Conservation (phyloP, 78 protist genomes). For the Protostelium mycophagum region DNA sequence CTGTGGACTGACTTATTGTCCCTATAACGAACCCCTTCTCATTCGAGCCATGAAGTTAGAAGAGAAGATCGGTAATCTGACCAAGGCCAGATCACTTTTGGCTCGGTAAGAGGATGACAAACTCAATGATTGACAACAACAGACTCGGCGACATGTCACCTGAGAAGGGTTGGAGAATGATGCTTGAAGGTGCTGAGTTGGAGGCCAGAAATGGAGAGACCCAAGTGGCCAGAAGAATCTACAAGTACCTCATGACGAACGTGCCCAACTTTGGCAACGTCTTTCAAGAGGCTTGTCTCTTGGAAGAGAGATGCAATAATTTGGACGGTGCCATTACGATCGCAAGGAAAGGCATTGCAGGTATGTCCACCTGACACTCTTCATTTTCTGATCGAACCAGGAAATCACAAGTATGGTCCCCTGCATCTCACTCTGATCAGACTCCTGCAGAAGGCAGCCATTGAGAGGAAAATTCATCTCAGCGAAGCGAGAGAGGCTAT, state of each 20-base stretch:
- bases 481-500: conserved; percentile 35
- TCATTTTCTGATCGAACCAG: background rate
- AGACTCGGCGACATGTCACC: conserved; percentile 41
- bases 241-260: conserved; percentile 72
- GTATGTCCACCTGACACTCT: conserved; percentile 13
- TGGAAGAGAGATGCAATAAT: conserved; percentile 72
- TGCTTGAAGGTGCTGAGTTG: conserved; percentile 87
- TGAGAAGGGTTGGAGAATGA: conserved; percentile 79
- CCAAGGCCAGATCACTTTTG: conserved; percentile 64
- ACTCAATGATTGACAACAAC: background rate
- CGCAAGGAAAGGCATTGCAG: conserved; percentile 62
- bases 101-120: background rate
- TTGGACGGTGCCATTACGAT: conserved; percentile 67
- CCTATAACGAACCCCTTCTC: conserved; percentile 63
- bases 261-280: conserved; percentile 89
- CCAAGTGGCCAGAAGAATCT: conserved; percentile 67
- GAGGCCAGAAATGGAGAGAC: conserved; percentile 82
- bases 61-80: conserved; percentile 70
- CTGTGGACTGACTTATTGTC: conserved; percentile 67
- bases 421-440: conserved; percentile 76
- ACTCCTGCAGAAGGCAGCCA: conserved; percentile 57
- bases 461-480: conserved; percentile 12
- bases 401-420: conserved; percentile 77
- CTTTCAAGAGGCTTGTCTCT: conserved; percentile 79
- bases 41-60: conserved; percentile 67